Percentiles rank a stretch among this genome's conserved stretches.
phyloP scores from a whole-genome alignment of 768 basidiomycete genomes.

The Leccinum uliginosum region DNA sequence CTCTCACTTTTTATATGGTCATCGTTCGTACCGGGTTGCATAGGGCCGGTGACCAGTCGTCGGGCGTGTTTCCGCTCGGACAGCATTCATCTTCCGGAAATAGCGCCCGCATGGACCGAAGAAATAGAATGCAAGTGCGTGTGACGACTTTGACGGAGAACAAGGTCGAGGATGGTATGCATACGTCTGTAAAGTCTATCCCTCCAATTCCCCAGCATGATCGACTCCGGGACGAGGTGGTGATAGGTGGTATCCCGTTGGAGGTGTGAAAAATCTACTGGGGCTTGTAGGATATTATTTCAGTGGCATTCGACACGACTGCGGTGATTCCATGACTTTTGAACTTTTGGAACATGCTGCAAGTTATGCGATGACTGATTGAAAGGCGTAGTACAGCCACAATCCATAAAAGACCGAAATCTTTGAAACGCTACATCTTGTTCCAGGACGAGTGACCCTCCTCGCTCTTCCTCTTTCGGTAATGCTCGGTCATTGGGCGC shows the following conservation, averaged over 20 bases:
- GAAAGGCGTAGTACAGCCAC: not conserved
- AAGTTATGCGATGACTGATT: not conserved
- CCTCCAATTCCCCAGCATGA: not conserved
- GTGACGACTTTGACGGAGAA: not conserved
- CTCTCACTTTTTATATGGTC: slow-evolving; percentile 41
- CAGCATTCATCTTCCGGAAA: not conserved
- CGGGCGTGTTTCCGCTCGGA: not conserved
- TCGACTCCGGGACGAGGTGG: not conserved
- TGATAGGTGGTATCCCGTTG: not conserved
- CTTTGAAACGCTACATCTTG: too few relatives aligned
- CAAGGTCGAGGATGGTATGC: not conserved
- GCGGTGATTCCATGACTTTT: not conserved
- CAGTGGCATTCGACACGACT: not conserved
- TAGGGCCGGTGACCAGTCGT: not conserved
- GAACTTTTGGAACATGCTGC: not conserved
- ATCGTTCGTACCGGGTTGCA: slow-evolving; percentile 34
- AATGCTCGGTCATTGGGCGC: too few relatives aligned
- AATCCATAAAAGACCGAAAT: too few relatives aligned
- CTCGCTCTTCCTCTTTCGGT: too few relatives aligned
- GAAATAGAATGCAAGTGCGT: slow-evolving; percentile 4
- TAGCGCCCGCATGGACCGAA: not conserved
- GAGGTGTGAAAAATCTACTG: not conserved
- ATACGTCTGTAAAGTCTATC: not conserved
- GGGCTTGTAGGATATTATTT: not conserved
- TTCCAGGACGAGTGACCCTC: too few relatives aligned